A percentile compares a stretch with the other conserved stretches of the same genome.
phyloP scores from a whole-genome alignment of 495 filamentous ascomycete species.

The Rusavskia elegans region DNA sequence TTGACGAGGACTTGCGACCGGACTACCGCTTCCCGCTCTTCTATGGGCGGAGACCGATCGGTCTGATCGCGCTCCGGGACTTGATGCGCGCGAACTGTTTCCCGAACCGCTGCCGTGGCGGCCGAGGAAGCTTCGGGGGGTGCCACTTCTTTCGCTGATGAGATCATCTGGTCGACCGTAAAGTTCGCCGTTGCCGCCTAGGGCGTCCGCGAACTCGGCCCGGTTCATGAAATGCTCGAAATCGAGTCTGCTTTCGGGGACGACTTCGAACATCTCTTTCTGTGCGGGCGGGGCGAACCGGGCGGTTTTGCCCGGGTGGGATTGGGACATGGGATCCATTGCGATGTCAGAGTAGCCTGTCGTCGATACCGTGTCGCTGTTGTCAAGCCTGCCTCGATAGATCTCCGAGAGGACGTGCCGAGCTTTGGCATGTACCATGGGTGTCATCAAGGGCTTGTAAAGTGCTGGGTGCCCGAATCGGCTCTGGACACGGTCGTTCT shows the following conservation, averaged over 20 bases:
- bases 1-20: too few relatives aligned
- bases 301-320: slow-evolving; percentile 52
- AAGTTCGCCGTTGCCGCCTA: slow-evolving; percentile 55
- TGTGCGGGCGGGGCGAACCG: slow-evolving; percentile 19
- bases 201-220: slow-evolving; percentile 73
- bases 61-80: slow-evolving; percentile 19
- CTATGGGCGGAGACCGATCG: neutral
- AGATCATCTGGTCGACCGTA: slow-evolving; percentile 53
- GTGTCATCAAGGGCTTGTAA: slow-evolving; percentile 74
- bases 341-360: slow-evolving; percentile 47
- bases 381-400: slow-evolving; percentile 64
- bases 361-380: slow-evolving; percentile 16
- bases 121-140: slow-evolving; percentile 38
- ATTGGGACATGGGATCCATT: slow-evolving; percentile 67
- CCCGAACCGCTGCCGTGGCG: slow-evolving; percentile 19
- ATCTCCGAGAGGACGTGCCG: slow-evolving; percentile 65
- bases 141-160: slow-evolving; percentile 47
- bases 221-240: slow-evolving; percentile 85
- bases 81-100: slow-evolving; percentile 29
- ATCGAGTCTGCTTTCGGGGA: slow-evolving; percentile 78
- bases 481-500: slow-evolving; percentile 54
- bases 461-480: slow-evolving; percentile 87
- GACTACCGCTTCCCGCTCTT: neutral
- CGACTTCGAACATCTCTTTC: slow-evolving; percentile 54
- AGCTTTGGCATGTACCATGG: slow-evolving; percentile 89